These are phyloP conservation scores for Chlorella vulgaris DNA, from an alignment of 139 green algal genomes.

Conservation along the genomic window DNA sequence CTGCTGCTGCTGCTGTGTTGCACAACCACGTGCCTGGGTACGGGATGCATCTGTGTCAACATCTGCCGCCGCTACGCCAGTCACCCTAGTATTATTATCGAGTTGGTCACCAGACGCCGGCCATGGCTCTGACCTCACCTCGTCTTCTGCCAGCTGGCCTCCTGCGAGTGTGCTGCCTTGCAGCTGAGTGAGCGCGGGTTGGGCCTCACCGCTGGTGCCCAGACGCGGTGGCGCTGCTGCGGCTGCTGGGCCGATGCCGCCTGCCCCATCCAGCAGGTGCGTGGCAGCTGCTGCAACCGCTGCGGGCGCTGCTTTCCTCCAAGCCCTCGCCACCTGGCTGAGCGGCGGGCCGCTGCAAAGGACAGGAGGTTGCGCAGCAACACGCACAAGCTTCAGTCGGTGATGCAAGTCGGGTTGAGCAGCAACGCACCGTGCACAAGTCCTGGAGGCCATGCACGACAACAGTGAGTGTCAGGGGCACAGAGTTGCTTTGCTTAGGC, in stretches of 20 bases:
- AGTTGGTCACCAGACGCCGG: too few relatives aligned
- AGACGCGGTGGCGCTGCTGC: background rate
- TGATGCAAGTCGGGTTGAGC: too few relatives aligned
- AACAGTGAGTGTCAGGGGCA: too few relatives aligned
- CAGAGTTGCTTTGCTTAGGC: too few relatives aligned
- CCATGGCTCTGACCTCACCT: too few relatives aligned
- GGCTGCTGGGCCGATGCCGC: background rate
- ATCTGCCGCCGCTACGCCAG: too few relatives aligned
- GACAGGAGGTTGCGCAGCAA: constrained; percentile 56
- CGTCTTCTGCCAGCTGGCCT: background rate
- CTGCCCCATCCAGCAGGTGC: constrained; percentile 5
- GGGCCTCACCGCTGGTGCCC: background rate
- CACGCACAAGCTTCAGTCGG: constrained; percentile 53
- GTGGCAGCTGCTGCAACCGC: constrained; percentile 12
- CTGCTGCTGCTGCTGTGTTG: background rate
- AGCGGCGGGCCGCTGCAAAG: constrained; percentile 58
- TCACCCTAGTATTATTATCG: too few relatives aligned
- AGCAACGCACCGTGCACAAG: constrained; percentile 29
- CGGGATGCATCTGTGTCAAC: background rate
- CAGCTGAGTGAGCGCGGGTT: background rate
- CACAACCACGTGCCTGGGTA: background rate
- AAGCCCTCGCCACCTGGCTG: constrained; percentile 38
- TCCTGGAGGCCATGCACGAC: too few relatives aligned
- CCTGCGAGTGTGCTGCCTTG: background rate
- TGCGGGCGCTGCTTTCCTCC: background rate